phyloP scores from a whole-genome alignment of 2,329 filamentous ascomycete species.

The Cordyceps javanica region DNA sequence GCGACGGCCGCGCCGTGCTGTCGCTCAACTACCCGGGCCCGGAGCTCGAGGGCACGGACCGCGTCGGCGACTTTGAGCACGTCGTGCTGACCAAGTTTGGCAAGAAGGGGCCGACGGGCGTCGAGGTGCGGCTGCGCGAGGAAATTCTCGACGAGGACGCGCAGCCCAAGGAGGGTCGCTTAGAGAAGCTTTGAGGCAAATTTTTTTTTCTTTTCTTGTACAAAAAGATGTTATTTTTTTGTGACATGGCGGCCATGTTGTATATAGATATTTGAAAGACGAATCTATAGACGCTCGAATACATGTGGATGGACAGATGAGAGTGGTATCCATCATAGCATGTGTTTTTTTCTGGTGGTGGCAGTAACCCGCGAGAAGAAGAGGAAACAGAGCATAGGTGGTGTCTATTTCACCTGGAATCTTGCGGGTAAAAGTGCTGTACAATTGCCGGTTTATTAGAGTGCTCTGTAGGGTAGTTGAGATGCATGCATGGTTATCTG shows the following conservation, averaged over 20 bases:
- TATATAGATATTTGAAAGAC: not conserved
- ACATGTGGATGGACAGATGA: too few species aligned
- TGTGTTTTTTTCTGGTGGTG: too few species aligned
- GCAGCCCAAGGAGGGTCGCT: constrained; percentile 18
- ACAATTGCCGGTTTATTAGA: too few species aligned
- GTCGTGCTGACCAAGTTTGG: constrained; percentile 51
- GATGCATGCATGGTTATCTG: too few species aligned
- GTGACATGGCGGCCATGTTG: not conserved
- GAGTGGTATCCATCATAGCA: too few species aligned
- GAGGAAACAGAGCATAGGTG: too few species aligned
- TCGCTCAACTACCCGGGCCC: constrained; percentile 52
- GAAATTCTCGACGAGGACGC: constrained; percentile 44
- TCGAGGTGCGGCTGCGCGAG: constrained; percentile 45
- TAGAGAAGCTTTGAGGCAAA: constrained; percentile 21
- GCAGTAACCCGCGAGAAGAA: too few species aligned
- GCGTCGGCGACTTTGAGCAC: constrained; percentile 52
- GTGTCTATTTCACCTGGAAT: too few species aligned
- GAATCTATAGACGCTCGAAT: not conserved
- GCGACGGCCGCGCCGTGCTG: constrained; percentile 45
- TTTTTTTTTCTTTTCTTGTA: not conserved
- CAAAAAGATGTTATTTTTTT: not conserved
- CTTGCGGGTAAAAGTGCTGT: too few species aligned
- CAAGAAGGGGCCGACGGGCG: constrained; percentile 43
- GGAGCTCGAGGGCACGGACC: constrained; percentile 42
- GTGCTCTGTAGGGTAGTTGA: too few species aligned